Conservation (phyloP, 441 rosid genomes). For the Macaranga tanarius region DNA sequence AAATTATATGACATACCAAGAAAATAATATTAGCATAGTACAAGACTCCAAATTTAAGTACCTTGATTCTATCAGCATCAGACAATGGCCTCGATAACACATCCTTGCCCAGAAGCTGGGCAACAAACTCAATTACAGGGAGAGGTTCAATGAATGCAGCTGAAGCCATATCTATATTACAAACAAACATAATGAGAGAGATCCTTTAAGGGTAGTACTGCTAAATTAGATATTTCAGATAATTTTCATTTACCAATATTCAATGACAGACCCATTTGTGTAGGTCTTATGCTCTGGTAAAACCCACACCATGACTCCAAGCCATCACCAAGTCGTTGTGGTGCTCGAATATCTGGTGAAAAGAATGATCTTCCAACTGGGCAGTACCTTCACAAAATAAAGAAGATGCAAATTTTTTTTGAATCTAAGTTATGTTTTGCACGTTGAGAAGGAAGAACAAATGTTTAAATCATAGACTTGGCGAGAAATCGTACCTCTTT, state of each 20-base stretch:
- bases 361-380: conserved; percentile 91
- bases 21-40: conserved; percentile 8
- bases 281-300: conserved; percentile 95
- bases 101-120: conserved; percentile 85
- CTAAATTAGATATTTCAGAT: background rate
- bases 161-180: conserved; percentile 79
- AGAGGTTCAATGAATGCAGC: conserved; percentile 99
- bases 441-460: background rate
- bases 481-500: conserved; percentile 46
- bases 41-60: conserved; percentile 21
- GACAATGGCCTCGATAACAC: conserved; percentile 77
- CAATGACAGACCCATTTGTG: conserved; percentile 93
- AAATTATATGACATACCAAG: conserved; percentile 19
- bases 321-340: conserved; percentile 90
- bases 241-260: conserved; percentile 65
- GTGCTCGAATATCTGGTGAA: conserved; percentile 74
- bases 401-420: background rate
- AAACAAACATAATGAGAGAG: background rate
- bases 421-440: background rate
- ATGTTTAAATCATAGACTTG: conserved; percentile 3
- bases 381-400: conserved; percentile 50
- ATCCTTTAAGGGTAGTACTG: background rate
- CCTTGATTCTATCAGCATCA: conserved; percentile 97
- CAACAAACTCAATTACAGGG: conserved; percentile 90
- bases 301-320: conserved; percentile 99